phyloP scores from a whole-genome alignment of 805 yeast genomes.

The Metschnikowia picachoensis region DNA sequence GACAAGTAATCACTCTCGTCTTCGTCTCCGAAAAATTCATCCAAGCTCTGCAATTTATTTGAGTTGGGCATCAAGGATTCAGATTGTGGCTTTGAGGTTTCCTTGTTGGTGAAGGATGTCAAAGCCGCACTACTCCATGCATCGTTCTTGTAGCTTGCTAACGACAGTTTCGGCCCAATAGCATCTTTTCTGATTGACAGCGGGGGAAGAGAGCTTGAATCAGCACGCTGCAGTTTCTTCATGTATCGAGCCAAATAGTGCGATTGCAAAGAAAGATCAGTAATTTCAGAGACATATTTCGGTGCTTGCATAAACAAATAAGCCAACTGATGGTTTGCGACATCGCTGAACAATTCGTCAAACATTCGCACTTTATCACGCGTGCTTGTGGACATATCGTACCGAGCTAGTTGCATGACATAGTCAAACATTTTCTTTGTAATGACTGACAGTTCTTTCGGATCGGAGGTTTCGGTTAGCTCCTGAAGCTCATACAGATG shows the following conservation, averaged over 20 bases:
- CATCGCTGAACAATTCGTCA: constrained; percentile 49
- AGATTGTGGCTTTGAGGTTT: no score
- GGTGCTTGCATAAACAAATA: constrained; percentile 72
- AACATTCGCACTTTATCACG: constrained; percentile 83
- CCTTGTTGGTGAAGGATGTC: no score
- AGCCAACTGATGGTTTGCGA: constrained; percentile 53
- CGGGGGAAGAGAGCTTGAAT: constrained; percentile 26
- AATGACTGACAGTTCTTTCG: constrained; percentile 8
- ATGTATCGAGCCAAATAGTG: constrained; percentile 17
- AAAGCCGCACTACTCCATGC: not conserved
- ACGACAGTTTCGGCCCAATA: not conserved
- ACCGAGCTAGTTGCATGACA: constrained; percentile 60
- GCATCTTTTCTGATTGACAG: constrained; percentile 29
- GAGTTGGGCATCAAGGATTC: constrained; percentile 8
- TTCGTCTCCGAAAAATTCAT: constrained; percentile 68
- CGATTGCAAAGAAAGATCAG: not conserved
- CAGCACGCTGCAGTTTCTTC: constrained; percentile 45
- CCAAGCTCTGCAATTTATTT: constrained; percentile 69
- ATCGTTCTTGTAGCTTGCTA: not conserved
- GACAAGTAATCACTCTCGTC: constrained; percentile 18
- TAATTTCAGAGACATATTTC: constrained; percentile 52
- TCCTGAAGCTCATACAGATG: constrained; percentile 23
- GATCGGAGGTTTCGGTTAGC: constrained; percentile 10
- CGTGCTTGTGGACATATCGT: constrained; percentile 71
- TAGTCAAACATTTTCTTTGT: constrained; percentile 54